A percentile compares a stretch with the other conserved stretches of the same genome.
These are phyloP conservation scores for Hymenoscyphus repandus DNA, from an alignment of 2,329 filamentous ascomycete species.

Conservation along the genomic window DNA sequence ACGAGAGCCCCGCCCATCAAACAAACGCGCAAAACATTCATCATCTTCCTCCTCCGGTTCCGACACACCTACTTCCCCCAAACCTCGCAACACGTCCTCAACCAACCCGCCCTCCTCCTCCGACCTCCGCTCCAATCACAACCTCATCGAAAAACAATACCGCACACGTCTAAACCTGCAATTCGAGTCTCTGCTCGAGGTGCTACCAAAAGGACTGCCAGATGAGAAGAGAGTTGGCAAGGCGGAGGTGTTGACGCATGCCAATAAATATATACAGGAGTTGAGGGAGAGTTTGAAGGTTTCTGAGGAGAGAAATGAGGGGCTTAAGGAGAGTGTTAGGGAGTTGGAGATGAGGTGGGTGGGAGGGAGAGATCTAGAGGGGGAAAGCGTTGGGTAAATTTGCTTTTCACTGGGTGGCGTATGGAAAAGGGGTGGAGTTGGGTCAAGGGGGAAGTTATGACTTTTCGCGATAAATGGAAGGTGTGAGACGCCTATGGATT, in stretches of 20 bases:
- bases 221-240: conserved; percentile 11
- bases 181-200: conserved; percentile 8
- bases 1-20: not conserved
- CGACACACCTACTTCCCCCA: not conserved
- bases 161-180: conserved; percentile 13
- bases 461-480: too few species aligned
- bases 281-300: conserved; percentile 8
- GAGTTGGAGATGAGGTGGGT: conserved; percentile 2
- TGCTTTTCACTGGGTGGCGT: too few species aligned
- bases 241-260: conserved; percentile 5
- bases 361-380: too few species aligned
- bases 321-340: not conserved
- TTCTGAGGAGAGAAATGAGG: conserved; percentile 8
- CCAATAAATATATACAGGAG: conserved; percentile 11
- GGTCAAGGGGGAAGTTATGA: too few species aligned
- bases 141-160: conserved; percentile 16
- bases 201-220: not conserved
- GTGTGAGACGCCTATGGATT: too few species aligned
- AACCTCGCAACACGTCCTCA: not conserved
- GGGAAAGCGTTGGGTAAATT: too few species aligned
- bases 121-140: conserved; percentile 11
- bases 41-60: not conserved
- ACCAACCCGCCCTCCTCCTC: not conserved
- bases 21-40: not conserved
- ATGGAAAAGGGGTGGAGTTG: too few species aligned